These are phyloP conservation scores for Coniochaeta hoffmannii DNA, from an alignment of 2,329 filamentous ascomycete species.

Conservation along the genomic window DNA sequence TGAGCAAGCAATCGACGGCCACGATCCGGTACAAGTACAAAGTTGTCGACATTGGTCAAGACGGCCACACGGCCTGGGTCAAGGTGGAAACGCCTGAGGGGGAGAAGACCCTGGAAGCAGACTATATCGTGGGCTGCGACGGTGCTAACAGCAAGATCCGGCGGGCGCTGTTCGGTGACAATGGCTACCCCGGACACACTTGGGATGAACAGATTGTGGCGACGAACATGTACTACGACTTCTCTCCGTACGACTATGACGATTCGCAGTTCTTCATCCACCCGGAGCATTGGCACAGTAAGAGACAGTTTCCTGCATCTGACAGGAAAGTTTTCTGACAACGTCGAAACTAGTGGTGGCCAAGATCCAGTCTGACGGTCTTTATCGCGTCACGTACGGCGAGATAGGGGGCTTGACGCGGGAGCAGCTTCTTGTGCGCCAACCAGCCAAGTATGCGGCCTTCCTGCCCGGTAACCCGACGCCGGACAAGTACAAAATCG, in stretches of 20 bases:
- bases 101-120: slow-evolving; percentile 20
- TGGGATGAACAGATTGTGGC: slow-evolving; percentile 42
- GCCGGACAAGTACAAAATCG: slow-evolving; percentile 38
- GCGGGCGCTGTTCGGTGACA: slow-evolving; percentile 29
- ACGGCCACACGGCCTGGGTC: slow-evolving; percentile 21
- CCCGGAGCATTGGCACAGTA: slow-evolving; percentile 43
- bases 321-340: too few relatives aligned
- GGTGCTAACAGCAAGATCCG: slow-evolving; percentile 33
- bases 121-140: slow-evolving; percentile 35
- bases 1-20: slow-evolving; percentile 22
- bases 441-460: slow-evolving; percentile 34
- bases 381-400: slow-evolving; percentile 47
- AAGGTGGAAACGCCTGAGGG: slow-evolving; percentile 17
- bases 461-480: slow-evolving; percentile 43
- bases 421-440: slow-evolving; percentile 34
- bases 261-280: slow-evolving; percentile 37
- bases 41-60: slow-evolving; percentile 28
- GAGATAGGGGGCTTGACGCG: slow-evolving; percentile 32
- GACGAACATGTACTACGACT: slow-evolving; percentile 29
- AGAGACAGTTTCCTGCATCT: too few relatives aligned
- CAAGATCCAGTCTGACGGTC: slow-evolving; percentile 37
- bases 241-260: slow-evolving; percentile 10
- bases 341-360: too few relatives aligned
- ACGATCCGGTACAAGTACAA: slow-evolving; percentile 30
- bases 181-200: slow-evolving; percentile 37